Base-by-base conservation (phyloP, 352 stramenopile species). In the Globisporangium heterothallicum region DNA sequence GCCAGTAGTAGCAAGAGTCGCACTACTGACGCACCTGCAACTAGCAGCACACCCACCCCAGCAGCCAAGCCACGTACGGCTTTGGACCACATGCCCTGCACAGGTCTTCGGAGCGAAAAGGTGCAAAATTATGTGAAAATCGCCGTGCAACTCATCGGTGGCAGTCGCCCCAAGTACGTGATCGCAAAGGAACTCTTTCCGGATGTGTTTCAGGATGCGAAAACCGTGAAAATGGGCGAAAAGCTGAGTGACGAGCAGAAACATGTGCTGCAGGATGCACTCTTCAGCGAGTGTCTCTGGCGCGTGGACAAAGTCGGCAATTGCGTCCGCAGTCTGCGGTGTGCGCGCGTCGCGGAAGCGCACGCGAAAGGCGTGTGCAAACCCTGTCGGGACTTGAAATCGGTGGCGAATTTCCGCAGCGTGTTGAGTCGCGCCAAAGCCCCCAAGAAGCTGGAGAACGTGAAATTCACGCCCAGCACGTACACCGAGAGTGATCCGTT, bases 401-500 rank as follows among this genome's bases (percentile, higher is more conserved):
- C 66, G 24, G 69, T 86, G 19, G 67, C 78, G 1, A 92, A 87
- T 51, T 90, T 91, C 48, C 82, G 82, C 21, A 91, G 79, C 32
- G 67, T 90, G 35, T 58, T 91, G 9, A 87, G 77, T 38, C 76
- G 79, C 41, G 85, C 82, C 5, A 87, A 85, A 34, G 49, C 68
- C 26, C 72, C 77, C 0, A 86, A 82, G 53, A 85, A 88, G 19
- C 61, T 86, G 2, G 79, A 86, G 42, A 92, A 92, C 29, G 73
- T 92, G 56, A 88, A 88, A 54, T 92, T 76, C 45, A 62, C 88
- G 44, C 82, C 82, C 1, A 88, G 68, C 9, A 63, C 78, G 22
- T 89, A 87, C 73, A 89, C 77, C 1, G 72, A 86, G 42, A 86
- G 77, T 46, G 79, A 92, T 27, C 82, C 82, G 5, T 86, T 90